A percentile compares a stretch with the other conserved stretches of the same genome.
Conservation (phyloP, 139 green algal genomes). For the Asterochloris sp. region DNA sequence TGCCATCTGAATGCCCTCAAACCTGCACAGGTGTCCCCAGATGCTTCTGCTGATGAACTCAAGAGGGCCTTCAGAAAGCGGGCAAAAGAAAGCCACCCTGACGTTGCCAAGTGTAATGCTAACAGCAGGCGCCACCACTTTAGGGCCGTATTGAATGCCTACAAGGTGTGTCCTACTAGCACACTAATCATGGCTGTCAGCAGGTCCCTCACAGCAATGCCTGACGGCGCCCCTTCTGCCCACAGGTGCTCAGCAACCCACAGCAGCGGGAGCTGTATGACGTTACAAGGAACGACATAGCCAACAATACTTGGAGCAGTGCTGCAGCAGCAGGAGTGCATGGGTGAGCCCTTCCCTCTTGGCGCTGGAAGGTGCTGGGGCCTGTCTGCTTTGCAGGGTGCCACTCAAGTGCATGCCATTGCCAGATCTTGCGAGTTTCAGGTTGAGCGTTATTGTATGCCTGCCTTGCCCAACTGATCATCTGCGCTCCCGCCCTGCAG, state of each 20-base stretch:
- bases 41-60: constrained; percentile 5
- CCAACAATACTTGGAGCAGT: not conserved
- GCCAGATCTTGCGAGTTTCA: not conserved
- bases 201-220: not conserved
- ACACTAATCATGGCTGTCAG: not conserved
- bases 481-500: not conserved
- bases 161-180: constrained; percentile 14
- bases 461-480: too few species aligned
- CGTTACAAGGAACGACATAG: constrained; percentile 11
- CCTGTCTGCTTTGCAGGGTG: not conserved
- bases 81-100: constrained; percentile 33
- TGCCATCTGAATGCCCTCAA: too few species aligned
- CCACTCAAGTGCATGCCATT: not conserved
- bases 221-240: not conserved
- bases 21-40: not conserved
- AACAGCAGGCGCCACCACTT: constrained; percentile 10
- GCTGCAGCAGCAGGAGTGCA: constrained; percentile 15
- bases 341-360: not conserved
- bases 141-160: constrained; percentile 24
- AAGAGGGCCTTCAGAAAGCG: constrained; percentile 29
- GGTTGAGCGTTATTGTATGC: not conserved
- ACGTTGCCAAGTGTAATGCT: not conserved
- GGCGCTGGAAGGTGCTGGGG: not conserved
- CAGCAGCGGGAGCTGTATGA: constrained; percentile 34
- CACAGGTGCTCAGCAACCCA: constrained; percentile 29